Percentiles rank a stretch among this genome's conserved stretches.
Evolutionary conservation across 2,329 filamentous ascomycete species (phyloP).

Genomic region (Neurospora sp.): DNA sequence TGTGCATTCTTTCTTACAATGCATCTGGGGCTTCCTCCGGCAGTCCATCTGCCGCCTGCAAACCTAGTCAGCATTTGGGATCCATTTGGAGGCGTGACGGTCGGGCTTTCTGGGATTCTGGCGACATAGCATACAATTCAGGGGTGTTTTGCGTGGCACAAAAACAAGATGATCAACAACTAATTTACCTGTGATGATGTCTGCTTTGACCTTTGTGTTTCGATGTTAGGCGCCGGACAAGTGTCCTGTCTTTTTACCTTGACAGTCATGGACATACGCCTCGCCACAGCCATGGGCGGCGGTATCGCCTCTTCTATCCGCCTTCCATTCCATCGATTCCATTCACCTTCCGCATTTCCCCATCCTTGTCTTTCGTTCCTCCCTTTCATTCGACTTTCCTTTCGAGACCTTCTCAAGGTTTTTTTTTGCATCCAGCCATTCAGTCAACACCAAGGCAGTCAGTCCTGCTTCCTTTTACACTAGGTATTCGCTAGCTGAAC

Average conservation of each 20-base stretch:
- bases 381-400: neutral
- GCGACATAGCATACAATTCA: slow-evolving; percentile 27
- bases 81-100: slow-evolving; percentile 23
- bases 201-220: neutral
- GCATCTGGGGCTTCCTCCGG: slow-evolving; percentile 14
- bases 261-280: neutral
- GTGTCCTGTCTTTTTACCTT: neutral
- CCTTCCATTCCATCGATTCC: neutral
- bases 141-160: slow-evolving; percentile 18
- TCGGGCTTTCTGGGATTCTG: slow-evolving; percentile 24
- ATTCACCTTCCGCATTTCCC: neutral
- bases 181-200: neutral
- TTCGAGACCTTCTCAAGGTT: neutral
- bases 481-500: neutral
- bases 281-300: neutral
- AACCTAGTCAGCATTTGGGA: slow-evolving; percentile 7
- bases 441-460: neutral
- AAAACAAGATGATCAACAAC: neutral
- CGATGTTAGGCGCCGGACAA: neutral
- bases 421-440: neutral
- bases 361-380: neutral
- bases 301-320: neutral
- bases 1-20: slow-evolving; percentile 26
- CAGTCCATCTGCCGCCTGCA: slow-evolving; percentile 17
- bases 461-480: neutral